Evolutionary conservation across 1,139 yeast genomes (phyloP).

Genomic region (Taphrina deformans): DNA sequence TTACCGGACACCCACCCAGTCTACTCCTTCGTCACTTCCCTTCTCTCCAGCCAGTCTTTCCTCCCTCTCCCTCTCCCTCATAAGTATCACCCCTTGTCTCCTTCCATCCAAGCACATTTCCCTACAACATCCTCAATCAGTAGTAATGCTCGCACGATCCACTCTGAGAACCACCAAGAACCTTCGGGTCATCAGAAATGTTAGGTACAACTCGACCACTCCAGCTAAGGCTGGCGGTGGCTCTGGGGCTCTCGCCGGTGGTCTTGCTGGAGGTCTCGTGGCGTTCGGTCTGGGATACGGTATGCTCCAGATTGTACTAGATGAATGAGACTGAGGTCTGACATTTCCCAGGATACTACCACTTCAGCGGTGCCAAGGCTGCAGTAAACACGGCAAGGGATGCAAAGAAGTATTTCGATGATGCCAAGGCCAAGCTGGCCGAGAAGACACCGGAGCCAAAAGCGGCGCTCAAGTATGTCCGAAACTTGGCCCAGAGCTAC

Average conservation of each 20-base stretch:
- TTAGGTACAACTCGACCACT: constrained; percentile 14
- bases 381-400: constrained; percentile 33
- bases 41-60: too few species aligned
- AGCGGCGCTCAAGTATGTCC: constrained; percentile 21
- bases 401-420: constrained; percentile 33
- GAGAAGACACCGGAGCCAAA: constrained; percentile 31
- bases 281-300: constrained; percentile 29
- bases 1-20: not conserved
- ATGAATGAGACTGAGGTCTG: not conserved
- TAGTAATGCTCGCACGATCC: constrained; percentile 21
- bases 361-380: constrained; percentile 34
- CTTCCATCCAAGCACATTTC: not conserved
- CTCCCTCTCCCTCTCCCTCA: not conserved
- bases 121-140: not conserved
- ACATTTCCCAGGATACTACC: constrained; percentile 12
- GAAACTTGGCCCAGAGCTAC: constrained; percentile 24
- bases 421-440: constrained; percentile 27
- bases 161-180: constrained; percentile 18
- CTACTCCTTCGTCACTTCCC: not conserved
- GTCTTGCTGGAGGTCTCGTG: constrained; percentile 33
- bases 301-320: not conserved
- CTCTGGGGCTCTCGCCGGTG: constrained; percentile 29
- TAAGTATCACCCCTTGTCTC: not conserved
- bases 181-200: constrained; percentile 30
- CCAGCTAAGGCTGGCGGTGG: constrained; percentile 27